Evolutionary conservation across 2,329 filamentous ascomycete species (phyloP).

Genomic region (Chrysoporthe deuterocubensis): DNA sequence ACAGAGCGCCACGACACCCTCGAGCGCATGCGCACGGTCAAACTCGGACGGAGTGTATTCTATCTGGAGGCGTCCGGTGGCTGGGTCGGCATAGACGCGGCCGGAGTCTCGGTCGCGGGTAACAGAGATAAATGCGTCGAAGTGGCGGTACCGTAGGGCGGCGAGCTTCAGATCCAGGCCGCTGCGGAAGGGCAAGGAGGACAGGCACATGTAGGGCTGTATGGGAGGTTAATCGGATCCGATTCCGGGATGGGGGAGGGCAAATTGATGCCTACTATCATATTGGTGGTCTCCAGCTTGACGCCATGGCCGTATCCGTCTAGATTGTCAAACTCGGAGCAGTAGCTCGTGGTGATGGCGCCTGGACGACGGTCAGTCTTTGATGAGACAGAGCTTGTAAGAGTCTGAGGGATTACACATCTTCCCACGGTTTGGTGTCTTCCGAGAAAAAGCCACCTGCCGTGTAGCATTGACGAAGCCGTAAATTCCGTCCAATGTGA

Average conservation of each 20-base stretch:
- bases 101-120: conserved; percentile 78
- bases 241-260: background rate
- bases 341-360: conserved; percentile 78
- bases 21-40: conserved; percentile 72
- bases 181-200: conserved; percentile 67
- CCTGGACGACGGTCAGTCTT: conserved; percentile 48
- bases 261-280: conserved; percentile 52
- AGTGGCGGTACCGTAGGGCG: conserved; percentile 68
- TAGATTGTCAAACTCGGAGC: conserved; percentile 78
- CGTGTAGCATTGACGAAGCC: conserved; percentile 72
- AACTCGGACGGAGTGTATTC: conserved; percentile 72
- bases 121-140: conserved; percentile 74
- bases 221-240: conserved; percentile 38
- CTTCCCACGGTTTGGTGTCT: conserved; percentile 72
- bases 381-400: background rate
- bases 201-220: conserved; percentile 63
- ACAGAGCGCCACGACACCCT: conserved; percentile 71
- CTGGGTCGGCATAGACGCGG: conserved; percentile 72
- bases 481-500: conserved; percentile 77
- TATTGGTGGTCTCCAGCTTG: conserved; percentile 78
- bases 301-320: conserved; percentile 80
- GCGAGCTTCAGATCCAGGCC: conserved; percentile 75
- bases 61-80: conserved; percentile 66
- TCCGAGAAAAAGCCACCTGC: conserved; percentile 68
- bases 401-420: conserved; percentile 32